Evolutionary conservation across 2,329 filamentous ascomycete genomes (phyloP).

Genomic region (Laburnicola sp.): DNA sequence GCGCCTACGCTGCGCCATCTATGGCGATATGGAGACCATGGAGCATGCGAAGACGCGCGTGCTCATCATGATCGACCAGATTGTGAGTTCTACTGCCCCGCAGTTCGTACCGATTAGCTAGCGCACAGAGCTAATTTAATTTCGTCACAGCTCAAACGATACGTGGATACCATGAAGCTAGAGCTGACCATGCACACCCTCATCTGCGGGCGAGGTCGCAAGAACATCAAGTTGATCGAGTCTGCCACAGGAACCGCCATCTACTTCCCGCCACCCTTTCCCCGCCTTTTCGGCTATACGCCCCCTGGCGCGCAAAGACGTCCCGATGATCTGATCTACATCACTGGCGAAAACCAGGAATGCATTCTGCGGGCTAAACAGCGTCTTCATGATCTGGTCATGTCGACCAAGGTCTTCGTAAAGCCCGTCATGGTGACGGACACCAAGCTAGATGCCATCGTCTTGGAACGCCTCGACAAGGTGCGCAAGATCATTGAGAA

Average conservation of each 20-base stretch:
- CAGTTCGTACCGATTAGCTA: conserved; percentile 23
- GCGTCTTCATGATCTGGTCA: conserved; percentile 83
- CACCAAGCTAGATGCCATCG: conserved; percentile 91
- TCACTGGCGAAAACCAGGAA: conserved; percentile 85
- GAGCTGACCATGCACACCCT: conserved; percentile 88
- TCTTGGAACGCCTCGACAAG: conserved; percentile 90
- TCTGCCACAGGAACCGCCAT: conserved; percentile 94
- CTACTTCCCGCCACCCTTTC: conserved; percentile 95
- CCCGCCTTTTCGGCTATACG: conserved; percentile 85
- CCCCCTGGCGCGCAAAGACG: conserved; percentile 79
- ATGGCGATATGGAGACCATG: conserved; percentile 90
- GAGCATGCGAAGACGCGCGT: conserved; percentile 97
- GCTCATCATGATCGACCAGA: conserved; percentile 94
- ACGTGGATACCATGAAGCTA: conserved; percentile 77
- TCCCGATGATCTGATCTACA: conserved; percentile 88
- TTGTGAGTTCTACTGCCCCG: conserved; percentile 60
- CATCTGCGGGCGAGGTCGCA: conserved; percentile 88
- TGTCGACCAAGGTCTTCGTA: conserved; percentile 72
- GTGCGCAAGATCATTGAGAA: conserved; percentile 97
- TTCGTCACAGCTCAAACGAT: conserved; percentile 63
- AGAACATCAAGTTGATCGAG: conserved; percentile 98
- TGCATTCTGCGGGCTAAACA: conserved; percentile 87
- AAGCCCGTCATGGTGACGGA: conserved; percentile 90
- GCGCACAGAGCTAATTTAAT: conserved; percentile 42
- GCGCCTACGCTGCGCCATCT: conserved; percentile 89